Percentiles rank a stretch among this genome's conserved stretches.
Evolutionary conservation across 2,329 filamentous ascomycete genomes (phyloP).

Genomic region (Endocalyx cinctus): DNA sequence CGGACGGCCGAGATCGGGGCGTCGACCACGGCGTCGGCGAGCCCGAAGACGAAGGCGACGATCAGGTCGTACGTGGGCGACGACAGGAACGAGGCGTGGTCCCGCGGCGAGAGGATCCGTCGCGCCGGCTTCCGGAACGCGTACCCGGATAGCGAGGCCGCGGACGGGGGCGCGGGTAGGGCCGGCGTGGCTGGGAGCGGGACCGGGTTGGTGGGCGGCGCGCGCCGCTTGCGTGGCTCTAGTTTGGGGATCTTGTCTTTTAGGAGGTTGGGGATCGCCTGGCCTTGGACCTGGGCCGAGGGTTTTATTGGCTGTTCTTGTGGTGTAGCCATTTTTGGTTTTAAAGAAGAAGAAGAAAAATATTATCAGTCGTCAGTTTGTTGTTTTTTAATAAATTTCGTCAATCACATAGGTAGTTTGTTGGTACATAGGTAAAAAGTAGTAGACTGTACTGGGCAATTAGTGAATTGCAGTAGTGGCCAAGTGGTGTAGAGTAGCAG

Average conservation of each 20-base stretch:
- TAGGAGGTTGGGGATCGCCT: conserved; percentile 41
- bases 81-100: conserved; percentile 75
- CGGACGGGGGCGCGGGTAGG: conserved; percentile 63
- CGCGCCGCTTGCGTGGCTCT: conserved; percentile 56
- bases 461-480: too few relatives aligned
- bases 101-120: conserved; percentile 74
- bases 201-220: conserved; percentile 46
- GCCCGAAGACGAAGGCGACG: conserved; percentile 76
- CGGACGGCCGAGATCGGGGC: conserved; percentile 60
- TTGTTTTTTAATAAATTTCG: too few relatives aligned
- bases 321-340: conserved; percentile 19
- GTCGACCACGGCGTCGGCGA: conserved; percentile 76
- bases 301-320: conserved; percentile 3
- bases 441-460: too few relatives aligned
- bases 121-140: conserved; percentile 68
- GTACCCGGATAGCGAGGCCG: conserved; percentile 48
- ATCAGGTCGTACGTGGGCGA: conserved; percentile 75
- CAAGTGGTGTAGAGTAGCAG: too few relatives aligned
- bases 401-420: too few relatives aligned
- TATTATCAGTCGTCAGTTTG: too few relatives aligned
- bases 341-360: conserved; percentile 1
- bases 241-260: conserved; percentile 62
- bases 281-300: too few relatives aligned
- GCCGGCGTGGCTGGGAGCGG: conserved; percentile 72
- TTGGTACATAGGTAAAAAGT: too few relatives aligned